Evolutionary conservation across 1,139 yeast species (phyloP).

Genomic region (Debaryomyces sp.): DNA sequence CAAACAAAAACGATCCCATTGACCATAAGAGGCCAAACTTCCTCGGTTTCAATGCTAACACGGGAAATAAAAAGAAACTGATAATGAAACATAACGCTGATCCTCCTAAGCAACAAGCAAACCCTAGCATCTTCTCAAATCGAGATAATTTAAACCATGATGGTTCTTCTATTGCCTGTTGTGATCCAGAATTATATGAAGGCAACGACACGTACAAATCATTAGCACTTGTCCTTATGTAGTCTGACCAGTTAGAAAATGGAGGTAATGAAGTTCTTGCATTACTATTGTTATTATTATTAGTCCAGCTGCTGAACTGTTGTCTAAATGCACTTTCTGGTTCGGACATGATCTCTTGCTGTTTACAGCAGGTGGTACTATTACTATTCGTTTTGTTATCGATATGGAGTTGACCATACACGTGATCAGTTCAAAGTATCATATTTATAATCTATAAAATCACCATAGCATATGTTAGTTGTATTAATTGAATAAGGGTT

Average conservation of each 20-base stretch:
- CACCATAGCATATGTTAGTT: not conserved
- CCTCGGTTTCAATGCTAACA: slow-evolving; percentile 84
- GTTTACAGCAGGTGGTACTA: not conserved
- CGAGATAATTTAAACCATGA: slow-evolving; percentile 66
- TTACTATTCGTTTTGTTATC: not conserved
- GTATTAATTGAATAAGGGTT: not conserved
- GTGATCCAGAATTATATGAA: slow-evolving; percentile 28
- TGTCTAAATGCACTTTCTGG: slow-evolving; percentile 47
- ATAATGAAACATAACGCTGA: slow-evolving; percentile 78
- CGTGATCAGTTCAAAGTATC: not conserved
- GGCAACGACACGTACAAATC: slow-evolving; percentile 46
- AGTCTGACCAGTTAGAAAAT: slow-evolving; percentile 50
- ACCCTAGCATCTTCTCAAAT: slow-evolving; percentile 79
- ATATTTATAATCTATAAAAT: slow-evolving; percentile 3
- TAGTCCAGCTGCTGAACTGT: slow-evolving; percentile 46
- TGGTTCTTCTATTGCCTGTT: slow-evolving; percentile 41
- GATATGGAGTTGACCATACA: not conserved
- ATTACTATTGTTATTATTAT: slow-evolving; percentile 15
- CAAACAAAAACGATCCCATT: slow-evolving; percentile 83
- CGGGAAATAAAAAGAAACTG: slow-evolving; percentile 85
- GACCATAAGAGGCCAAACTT: slow-evolving; percentile 93
- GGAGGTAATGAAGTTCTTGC: slow-evolving; percentile 23
- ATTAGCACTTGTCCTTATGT: slow-evolving; percentile 45
- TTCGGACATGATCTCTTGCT: slow-evolving; percentile 30
- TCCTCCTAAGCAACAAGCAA: slow-evolving; percentile 75